Percentiles rank a stretch among this genome's conserved stretches.
Evolutionary conservation across 257 asterid species (phyloP).

Genomic region (Nicotiana tomentosiformis): DNA sequence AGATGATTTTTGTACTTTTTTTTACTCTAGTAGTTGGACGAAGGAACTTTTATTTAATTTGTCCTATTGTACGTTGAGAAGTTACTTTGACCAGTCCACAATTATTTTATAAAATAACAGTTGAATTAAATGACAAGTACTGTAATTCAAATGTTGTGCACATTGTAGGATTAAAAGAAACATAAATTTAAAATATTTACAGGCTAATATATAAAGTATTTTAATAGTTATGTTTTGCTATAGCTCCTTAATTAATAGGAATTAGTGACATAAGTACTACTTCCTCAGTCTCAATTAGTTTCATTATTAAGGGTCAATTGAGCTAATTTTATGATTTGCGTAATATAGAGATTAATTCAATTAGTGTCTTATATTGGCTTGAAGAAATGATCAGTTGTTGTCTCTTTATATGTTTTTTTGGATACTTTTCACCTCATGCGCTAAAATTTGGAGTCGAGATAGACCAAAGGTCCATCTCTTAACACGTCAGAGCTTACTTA

Average conservation of each 20-base stretch:
- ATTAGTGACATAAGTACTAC: background rate
- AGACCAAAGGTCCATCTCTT: background rate
- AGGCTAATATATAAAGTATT: too few relatives aligned
- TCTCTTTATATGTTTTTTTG: background rate
- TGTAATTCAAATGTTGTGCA: background rate
- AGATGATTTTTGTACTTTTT: background rate
- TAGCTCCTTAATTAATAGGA: background rate
- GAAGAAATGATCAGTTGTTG: too few relatives aligned
- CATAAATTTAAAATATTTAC: too few relatives aligned
- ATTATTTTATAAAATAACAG: background rate
- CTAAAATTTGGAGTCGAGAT: background rate
- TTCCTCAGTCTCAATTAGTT: too few relatives aligned
- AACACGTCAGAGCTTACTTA: too few relatives aligned
- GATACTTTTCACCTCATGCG: background rate
- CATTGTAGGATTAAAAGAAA: background rate
- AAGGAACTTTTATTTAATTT: background rate
- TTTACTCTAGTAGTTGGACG: background rate
- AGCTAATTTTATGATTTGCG: too few relatives aligned
- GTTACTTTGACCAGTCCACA: background rate
- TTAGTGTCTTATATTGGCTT: too few relatives aligned
- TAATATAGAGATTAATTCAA: too few relatives aligned
- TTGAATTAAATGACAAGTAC: background rate
- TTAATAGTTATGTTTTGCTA: too few relatives aligned
- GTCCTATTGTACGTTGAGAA: background rate
- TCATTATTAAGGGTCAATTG: too few relatives aligned